A percentile compares a stretch with the other conserved stretches of the same genome.
Evolutionary conservation across 495 filamentous ascomycete species (phyloP).

Genomic region (Hypoxylon lienhwacheense): DNA sequence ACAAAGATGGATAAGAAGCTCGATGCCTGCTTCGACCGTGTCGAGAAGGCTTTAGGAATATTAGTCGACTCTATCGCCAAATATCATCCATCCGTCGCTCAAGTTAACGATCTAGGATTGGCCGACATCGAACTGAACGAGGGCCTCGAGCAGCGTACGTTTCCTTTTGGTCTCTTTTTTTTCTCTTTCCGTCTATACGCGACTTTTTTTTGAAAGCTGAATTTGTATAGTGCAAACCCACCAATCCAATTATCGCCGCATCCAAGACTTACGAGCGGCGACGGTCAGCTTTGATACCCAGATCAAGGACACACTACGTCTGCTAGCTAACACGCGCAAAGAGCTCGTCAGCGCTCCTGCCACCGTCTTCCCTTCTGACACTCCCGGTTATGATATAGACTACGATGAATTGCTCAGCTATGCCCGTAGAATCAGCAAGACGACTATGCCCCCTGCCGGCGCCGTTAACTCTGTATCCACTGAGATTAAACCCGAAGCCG

Average conservation of each 20-base stretch:
- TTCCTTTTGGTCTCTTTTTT: not conserved
- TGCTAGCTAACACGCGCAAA: slow-evolving; percentile 65
- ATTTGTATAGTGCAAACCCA: slow-evolving; percentile 60
- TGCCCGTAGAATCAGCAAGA: slow-evolving; percentile 72
- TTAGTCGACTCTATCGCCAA: slow-evolving; percentile 76
- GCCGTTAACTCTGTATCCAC: slow-evolving; percentile 44
- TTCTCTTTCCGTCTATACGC: not conserved
- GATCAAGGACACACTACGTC: slow-evolving; percentile 60
- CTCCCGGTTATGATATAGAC: slow-evolving; percentile 51
- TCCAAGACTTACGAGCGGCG: slow-evolving; percentile 62
- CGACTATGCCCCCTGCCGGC: slow-evolving; percentile 67
- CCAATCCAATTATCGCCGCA: slow-evolving; percentile 66
- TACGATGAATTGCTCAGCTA: slow-evolving; percentile 70
- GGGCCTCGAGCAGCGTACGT: slow-evolving; percentile 60
- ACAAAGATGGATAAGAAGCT: slow-evolving; percentile 61
- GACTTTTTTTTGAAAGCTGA: not conserved
- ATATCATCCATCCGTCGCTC: slow-evolving; percentile 69
- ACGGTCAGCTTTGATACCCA: slow-evolving; percentile 62
- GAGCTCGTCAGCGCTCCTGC: slow-evolving; percentile 63
- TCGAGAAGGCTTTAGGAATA: slow-evolving; percentile 65
- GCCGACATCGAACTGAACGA: slow-evolving; percentile 65
- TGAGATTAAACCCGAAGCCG: slow-evolving; percentile 26
- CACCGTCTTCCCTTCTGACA: slow-evolving; percentile 50
- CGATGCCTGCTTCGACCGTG: slow-evolving; percentile 62
- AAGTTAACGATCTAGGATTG: slow-evolving; percentile 64